These are phyloP conservation scores for Cercospora sp. DNA, from an alignment of 2,329 filamentous ascomycete species.

Conservation along the genomic window DNA sequence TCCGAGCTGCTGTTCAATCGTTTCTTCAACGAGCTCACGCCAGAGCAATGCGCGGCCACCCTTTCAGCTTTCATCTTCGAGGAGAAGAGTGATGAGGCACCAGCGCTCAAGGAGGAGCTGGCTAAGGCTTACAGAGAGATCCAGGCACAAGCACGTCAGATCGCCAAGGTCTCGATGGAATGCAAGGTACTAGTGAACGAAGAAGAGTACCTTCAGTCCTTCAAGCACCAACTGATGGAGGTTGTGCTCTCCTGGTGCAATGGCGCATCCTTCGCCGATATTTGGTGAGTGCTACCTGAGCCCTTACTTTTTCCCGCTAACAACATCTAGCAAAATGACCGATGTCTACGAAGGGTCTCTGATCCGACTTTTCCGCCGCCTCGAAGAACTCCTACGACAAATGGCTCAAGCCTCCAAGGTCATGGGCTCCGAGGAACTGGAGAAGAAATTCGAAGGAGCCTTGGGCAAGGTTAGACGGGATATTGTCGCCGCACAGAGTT, in stretches of 20 bases:
- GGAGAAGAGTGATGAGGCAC: constrained; percentile 80
- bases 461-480: constrained; percentile 85
- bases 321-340: constrained; percentile 81
- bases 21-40: constrained; percentile 94
- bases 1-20: constrained; percentile 93
- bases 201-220: constrained; percentile 83
- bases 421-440: constrained; percentile 94
- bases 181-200: constrained; percentile 93
- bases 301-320: constrained; percentile 11
- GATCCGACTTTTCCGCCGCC: constrained; percentile 90
- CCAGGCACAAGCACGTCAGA: constrained; percentile 78
- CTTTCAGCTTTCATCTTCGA: constrained; percentile 97
- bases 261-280: constrained; percentile 85
- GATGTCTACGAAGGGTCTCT: constrained; percentile 96
- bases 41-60: constrained; percentile 81
- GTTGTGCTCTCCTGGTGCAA: constrained; percentile 91
- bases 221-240: constrained; percentile 97
- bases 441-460: constrained; percentile 86
- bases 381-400: constrained; percentile 91
- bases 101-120: constrained; percentile 75
- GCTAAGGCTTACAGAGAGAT: constrained; percentile 84
- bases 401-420: constrained; percentile 96
- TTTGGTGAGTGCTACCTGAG: constrained; percentile 69
- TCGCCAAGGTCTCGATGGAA: constrained; percentile 92
- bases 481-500: constrained; percentile 89